Evolutionary conservation across 345 rosid species (phyloP).

Genomic region (Gossypium turneri): DNA sequence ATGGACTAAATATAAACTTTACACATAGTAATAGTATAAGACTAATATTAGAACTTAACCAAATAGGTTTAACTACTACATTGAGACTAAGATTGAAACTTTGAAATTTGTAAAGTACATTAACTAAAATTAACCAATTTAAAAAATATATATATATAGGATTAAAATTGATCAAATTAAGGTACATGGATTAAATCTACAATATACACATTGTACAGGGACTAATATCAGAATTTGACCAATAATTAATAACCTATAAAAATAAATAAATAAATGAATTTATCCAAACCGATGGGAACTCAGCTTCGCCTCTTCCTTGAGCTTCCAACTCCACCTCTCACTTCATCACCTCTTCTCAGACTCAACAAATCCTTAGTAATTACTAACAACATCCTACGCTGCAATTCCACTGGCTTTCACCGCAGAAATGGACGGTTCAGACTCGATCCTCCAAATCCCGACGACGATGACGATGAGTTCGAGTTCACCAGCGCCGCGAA

Average conservation of each 20-base stretch:
- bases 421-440: conserved; percentile 28
- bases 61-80: too few relatives aligned
- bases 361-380: not conserved
- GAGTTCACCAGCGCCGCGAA: conserved; percentile 28
- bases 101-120: too few relatives aligned
- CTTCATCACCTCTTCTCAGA: conserved; percentile 12
- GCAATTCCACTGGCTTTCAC: conserved; percentile 25
- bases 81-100: too few relatives aligned
- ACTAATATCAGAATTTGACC: too few relatives aligned
- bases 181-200: not conserved
- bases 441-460: conserved; percentile 26
- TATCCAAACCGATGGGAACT: conserved; percentile 15
- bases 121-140: too few relatives aligned
- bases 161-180: too few relatives aligned
- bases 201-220: too few relatives aligned
- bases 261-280: not conserved
- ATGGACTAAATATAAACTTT: too few relatives aligned
- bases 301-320: not conserved
- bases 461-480: conserved; percentile 26
- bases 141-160: too few relatives aligned
- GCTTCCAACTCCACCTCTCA: not conserved
- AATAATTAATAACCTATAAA: not conserved
- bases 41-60: too few relatives aligned
- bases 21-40: too few relatives aligned
- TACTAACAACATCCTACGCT: conserved; percentile 1